phyloP scores from a whole-genome alignment of 2,329 filamentous ascomycete species.

The Ceratocystis colombiana region DNA sequence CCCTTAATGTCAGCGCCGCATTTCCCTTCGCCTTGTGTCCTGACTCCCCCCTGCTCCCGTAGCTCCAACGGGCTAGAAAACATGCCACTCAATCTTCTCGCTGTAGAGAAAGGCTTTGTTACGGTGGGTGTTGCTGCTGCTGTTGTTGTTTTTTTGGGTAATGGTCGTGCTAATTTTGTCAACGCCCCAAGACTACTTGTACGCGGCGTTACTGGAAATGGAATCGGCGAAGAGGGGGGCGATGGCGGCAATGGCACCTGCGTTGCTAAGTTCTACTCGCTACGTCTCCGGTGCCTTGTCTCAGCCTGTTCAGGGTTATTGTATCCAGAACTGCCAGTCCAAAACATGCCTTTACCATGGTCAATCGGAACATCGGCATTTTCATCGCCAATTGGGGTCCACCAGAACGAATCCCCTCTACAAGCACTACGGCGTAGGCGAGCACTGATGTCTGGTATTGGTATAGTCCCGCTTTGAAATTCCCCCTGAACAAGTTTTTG shows the following conservation, averaged over 20 bases:
- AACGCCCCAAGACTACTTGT: slow-evolving; percentile 14
- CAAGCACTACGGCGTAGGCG: not conserved
- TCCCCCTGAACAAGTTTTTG: not conserved
- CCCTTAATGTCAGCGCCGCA: slow-evolving; percentile 12
- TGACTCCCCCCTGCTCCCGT: not conserved
- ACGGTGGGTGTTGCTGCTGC: not conserved
- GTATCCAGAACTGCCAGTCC: slow-evolving; percentile 8
- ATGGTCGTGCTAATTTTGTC: not conserved
- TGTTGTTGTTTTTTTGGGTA: not conserved
- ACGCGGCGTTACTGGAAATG: slow-evolving; percentile 6
- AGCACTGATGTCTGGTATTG: not conserved
- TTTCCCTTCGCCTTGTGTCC: not conserved
- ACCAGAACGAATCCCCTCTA: slow-evolving; percentile 12
- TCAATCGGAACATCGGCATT: not conserved
- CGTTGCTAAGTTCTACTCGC: slow-evolving; percentile 8
- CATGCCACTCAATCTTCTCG: not conserved
- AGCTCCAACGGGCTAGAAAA: not conserved
- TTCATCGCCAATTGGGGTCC: slow-evolving; percentile 6
- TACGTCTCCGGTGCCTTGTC: not conserved
- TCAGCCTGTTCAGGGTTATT: not conserved
- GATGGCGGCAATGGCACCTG: slow-evolving; percentile 2
- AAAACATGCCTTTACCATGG: slow-evolving; percentile 10
- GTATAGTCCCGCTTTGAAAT: not conserved
- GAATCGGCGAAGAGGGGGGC: not conserved
- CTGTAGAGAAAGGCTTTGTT: not conserved